Conservation (phyloP, 257 asterid genomes). For the Solanum tacnaense region DNA sequence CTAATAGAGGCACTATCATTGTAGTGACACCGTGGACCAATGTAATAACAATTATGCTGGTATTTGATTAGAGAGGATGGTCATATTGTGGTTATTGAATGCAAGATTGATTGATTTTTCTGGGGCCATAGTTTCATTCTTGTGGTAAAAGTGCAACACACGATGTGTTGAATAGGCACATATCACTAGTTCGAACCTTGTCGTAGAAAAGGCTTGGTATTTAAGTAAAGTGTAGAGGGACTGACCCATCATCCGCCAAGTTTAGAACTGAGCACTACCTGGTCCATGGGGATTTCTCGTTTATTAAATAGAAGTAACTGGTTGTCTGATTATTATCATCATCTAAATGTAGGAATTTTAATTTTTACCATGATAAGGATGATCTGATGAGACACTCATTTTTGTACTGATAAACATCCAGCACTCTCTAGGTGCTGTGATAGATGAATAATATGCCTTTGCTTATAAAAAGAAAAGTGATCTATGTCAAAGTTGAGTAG, state of each 20-base stretch:
- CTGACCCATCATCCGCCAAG: background rate
- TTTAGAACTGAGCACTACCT: background rate
- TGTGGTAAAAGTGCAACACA: background rate
- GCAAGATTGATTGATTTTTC: background rate
- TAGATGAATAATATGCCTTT: background rate
- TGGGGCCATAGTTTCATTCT: background rate
- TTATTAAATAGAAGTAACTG: background rate
- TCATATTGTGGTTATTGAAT: background rate
- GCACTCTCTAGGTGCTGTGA: background rate
- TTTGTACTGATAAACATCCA: background rate
- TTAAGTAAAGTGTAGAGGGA: background rate
- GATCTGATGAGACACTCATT: background rate
- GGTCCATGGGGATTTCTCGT: background rate
- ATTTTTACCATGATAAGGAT: background rate
- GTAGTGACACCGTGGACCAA: background rate
- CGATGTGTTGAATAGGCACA: background rate
- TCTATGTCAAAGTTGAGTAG: background rate
- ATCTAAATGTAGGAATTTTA: background rate
- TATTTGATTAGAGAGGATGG: background rate
- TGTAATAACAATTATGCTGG: background rate
- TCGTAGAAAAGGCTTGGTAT: background rate
- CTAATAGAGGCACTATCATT: background rate
- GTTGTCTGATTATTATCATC: background rate
- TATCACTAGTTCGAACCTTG: background rate
- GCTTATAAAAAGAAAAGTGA: background rate